These are phyloP conservation scores for Termitomyces eurrhizus DNA, from an alignment of 768 basidiomycete species.

Conservation along the genomic window DNA sequence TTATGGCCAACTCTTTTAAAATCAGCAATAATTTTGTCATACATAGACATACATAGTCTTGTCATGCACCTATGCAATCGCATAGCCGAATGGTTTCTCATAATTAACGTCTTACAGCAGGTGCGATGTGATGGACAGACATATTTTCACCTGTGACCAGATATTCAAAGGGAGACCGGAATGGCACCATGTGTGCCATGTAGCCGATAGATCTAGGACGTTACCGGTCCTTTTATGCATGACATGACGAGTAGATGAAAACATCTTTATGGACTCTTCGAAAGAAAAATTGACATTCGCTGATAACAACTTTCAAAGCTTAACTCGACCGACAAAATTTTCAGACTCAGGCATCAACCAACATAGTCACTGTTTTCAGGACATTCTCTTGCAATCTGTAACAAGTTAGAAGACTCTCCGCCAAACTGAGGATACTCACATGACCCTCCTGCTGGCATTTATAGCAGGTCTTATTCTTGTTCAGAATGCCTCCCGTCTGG, in stretches of 20 bases:
- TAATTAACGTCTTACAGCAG: not conserved
- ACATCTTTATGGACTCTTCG: constrained; percentile 8
- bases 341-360: constrained; percentile 28
- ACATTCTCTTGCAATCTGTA: constrained; percentile 64
- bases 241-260: not conserved
- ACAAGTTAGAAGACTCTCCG: constrained; percentile 6
- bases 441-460: constrained; percentile 88
- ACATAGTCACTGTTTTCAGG: constrained; percentile 52
- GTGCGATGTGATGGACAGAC: not conserved
- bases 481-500: constrained; percentile 21
- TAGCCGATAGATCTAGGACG: not conserved
- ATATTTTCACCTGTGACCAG: not conserved
- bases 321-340: not conserved
- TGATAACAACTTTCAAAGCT: constrained; percentile 9
- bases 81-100: not conserved
- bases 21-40: not conserved
- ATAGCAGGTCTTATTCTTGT: constrained; percentile 80
- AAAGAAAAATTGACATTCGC: constrained; percentile 6
- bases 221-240: not conserved
- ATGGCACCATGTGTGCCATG: not conserved
- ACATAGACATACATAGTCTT: not conserved
- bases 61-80: not conserved
- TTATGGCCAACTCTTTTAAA: too few species aligned
- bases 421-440: constrained; percentile 41
- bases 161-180: not conserved